Conservation (phyloP, 768 basidiomycete species). For the Suillus cothurnatus region DNA sequence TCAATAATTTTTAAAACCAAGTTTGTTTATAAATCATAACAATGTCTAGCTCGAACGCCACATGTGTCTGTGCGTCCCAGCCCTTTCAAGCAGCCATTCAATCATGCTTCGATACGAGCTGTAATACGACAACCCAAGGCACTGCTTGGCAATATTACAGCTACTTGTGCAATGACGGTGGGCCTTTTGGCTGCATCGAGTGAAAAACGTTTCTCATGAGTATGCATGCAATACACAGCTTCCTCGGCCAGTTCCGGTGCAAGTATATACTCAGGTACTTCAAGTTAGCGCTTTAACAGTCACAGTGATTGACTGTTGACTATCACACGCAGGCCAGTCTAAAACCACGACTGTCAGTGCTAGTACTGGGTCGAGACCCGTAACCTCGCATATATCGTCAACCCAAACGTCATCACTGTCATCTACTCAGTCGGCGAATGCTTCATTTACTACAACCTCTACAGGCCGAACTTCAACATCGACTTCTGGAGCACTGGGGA, state of each 20-base stretch:
- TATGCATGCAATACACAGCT: not conserved
- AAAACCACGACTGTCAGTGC: not conserved
- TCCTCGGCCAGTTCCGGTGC: not conserved
- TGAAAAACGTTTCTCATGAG: not conserved
- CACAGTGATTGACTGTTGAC: not conserved
- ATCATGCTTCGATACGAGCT: not conserved
- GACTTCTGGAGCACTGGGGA: conserved; percentile 5
- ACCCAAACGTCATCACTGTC: not conserved
- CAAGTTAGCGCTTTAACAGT: not conserved
- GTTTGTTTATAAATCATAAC: not conserved
- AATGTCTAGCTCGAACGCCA: conserved; percentile 3
- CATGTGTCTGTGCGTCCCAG: not conserved
- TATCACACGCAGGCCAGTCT: not conserved
- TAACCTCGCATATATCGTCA: conserved; percentile 1
- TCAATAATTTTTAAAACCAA: not conserved
- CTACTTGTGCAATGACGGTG: conserved; percentile 1
- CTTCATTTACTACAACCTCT: conserved; percentile 3
- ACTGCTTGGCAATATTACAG: not conserved
- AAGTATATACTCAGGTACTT: not conserved
- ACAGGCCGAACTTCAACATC: conserved; percentile 4
- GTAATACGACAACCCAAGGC: not conserved
- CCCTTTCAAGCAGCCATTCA: conserved; percentile 2
- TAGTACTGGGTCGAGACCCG: not conserved
- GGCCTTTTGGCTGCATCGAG: not conserved
- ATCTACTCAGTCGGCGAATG: not conserved